Percentiles rank a stretch among this genome's conserved stretches.
Conservation (phyloP, 768 basidiomycete genomes). For the Leccinum uliginosum region DNA sequence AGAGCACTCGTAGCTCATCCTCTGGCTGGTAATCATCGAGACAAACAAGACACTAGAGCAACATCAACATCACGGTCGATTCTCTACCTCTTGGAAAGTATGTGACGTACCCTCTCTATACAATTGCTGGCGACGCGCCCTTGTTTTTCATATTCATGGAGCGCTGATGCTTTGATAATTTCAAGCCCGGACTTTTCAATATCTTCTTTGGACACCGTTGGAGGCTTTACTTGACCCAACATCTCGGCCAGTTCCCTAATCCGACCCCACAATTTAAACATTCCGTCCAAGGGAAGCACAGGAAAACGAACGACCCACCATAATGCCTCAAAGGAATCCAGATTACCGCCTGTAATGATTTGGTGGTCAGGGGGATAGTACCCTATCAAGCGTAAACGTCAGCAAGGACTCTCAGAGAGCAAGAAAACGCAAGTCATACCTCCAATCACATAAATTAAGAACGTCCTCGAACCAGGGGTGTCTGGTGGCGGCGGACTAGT, state of each 20-base stretch:
- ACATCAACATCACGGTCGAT: neutral
- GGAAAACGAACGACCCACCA: slow-evolving; percentile 43
- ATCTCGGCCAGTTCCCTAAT: slow-evolving; percentile 77
- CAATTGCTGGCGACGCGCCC: slow-evolving; percentile 75
- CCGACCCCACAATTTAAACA: neutral
- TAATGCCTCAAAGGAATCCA: slow-evolving; percentile 78
- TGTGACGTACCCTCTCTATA: slow-evolving; percentile 61
- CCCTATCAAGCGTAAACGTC: slow-evolving; percentile 40
- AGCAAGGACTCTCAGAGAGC: neutral
- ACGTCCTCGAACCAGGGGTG: slow-evolving; percentile 47
- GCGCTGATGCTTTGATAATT: slow-evolving; percentile 53
- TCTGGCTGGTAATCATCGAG: slow-evolving; percentile 78
- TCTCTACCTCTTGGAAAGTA: neutral
- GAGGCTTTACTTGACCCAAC: slow-evolving; percentile 77
- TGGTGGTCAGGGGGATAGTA: slow-evolving; percentile 90
- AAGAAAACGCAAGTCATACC: slow-evolving; percentile 37
- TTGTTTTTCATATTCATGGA: slow-evolving; percentile 52
- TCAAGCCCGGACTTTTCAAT: slow-evolving; percentile 82
- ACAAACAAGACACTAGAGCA: slow-evolving; percentile 72
- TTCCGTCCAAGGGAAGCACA: neutral
- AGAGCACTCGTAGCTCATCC: slow-evolving; percentile 76
- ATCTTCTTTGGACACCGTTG: slow-evolving; percentile 77
- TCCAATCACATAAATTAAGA: slow-evolving; percentile 88
- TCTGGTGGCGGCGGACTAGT: slow-evolving; percentile 21
- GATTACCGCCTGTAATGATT: slow-evolving; percentile 74